A percentile compares a stretch with the other conserved stretches of the same genome.
Evolutionary conservation across 169 alveolate species (phyloP).

Genomic region (Eimeria praecox): DNA sequence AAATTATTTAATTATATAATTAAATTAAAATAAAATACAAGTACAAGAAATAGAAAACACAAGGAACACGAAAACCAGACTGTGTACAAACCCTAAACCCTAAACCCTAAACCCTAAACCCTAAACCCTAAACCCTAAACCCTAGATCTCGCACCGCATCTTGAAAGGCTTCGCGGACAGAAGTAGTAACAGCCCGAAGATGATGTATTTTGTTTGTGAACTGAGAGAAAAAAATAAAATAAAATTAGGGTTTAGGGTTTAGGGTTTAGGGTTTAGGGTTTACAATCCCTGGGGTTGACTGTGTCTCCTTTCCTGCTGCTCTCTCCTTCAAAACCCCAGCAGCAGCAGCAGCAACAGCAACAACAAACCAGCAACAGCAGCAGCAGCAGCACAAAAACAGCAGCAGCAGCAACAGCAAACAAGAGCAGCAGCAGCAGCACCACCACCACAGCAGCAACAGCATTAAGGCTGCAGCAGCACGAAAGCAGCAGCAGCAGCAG

Average conservation of each 20-base stretch:
- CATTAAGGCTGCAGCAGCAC: not conserved
- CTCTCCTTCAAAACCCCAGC: not conserved
- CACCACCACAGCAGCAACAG: not conserved
- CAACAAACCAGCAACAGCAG: too few relatives aligned
- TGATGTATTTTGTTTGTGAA: slow-evolving; percentile 85
- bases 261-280: slow-evolving; percentile 73
- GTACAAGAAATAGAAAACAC: not conserved
- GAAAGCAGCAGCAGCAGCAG: not conserved
- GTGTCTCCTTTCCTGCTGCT: not conserved
- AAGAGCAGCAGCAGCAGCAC: not conserved
- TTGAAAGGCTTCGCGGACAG: slow-evolving; percentile 85
- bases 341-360: not conserved
- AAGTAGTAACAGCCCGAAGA: slow-evolving; percentile 83
- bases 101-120: not conserved
- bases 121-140: not conserved
- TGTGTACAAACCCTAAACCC: not conserved
- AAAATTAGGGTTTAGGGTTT: slow-evolving; percentile 71
- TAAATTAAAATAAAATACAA: not conserved
- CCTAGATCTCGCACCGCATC: slow-evolving; percentile 75
- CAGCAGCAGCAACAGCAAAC: not conserved
- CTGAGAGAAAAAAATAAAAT: not conserved
- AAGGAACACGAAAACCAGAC: not conserved
- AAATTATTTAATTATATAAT: not conserved
- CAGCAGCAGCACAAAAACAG: too few relatives aligned
- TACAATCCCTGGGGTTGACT: too few relatives aligned